These are phyloP conservation scores for Moricandia arvensis DNA, from an alignment of 345 rosid species.

Conservation along the genomic window DNA sequence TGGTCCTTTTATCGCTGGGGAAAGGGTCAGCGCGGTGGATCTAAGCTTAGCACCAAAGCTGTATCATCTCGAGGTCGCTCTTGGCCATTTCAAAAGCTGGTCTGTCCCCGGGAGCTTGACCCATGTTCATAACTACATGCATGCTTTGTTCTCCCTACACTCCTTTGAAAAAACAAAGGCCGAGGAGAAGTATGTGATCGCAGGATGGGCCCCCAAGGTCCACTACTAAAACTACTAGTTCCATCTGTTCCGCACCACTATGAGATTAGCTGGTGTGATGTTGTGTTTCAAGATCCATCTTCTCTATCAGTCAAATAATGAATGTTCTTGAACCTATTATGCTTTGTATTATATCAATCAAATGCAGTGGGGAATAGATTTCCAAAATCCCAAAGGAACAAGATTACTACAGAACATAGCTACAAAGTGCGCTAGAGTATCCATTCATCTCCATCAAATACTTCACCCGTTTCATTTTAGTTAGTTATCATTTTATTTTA, in stretches of 20 bases:
- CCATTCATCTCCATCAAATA: no score
- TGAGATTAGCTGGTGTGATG: conserved; percentile 8
- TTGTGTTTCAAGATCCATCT: conserved; percentile 9
- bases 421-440: neutral
- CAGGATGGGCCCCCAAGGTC: conserved; percentile 87
- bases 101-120: conserved; percentile 63
- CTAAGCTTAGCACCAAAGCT: conserved; percentile 86
- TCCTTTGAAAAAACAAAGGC: conserved; percentile 74
- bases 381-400: conserved; percentile 15
- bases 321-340: conserved; percentile 19
- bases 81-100: conserved; percentile 89
- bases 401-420: conserved; percentile 29
- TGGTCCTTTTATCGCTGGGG: conserved; percentile 87
- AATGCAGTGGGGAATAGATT: conserved; percentile 1
- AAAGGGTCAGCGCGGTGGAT: conserved; percentile 69
- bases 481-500: no score
- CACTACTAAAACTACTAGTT: conserved; percentile 45
- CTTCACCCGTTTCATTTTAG: no score
- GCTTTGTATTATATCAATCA: neutral
- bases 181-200: conserved; percentile 55
- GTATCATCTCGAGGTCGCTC: conserved; percentile 83
- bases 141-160: conserved; percentile 53
- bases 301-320: conserved; percentile 15
- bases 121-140: conserved; percentile 59
- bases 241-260: neutral